A percentile compares a stretch with the other conserved stretches of the same genome.
Evolutionary conservation across 257 asterid species (phyloP).

Genomic region (Eucommia ulmoides): DNA sequence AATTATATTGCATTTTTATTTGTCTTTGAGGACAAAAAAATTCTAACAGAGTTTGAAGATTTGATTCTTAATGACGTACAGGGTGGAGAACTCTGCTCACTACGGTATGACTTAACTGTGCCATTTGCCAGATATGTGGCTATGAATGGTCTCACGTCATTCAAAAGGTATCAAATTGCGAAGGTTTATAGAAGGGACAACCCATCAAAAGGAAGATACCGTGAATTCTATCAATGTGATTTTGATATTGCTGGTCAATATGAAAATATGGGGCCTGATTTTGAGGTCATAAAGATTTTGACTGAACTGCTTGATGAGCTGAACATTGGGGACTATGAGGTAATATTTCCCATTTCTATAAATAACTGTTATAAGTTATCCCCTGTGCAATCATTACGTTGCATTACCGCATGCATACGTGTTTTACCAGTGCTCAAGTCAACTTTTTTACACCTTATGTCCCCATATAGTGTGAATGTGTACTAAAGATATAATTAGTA

Average conservation of each 20-base stretch:
- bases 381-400: too few species aligned
- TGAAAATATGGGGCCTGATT: constrained; percentile 92
- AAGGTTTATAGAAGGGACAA: constrained; percentile 95
- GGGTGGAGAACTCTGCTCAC: constrained; percentile 99
- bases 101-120: constrained; percentile 92
- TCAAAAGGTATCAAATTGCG: constrained; percentile 93
- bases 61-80: constrained; percentile 33
- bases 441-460: too few species aligned
- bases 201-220: constrained; percentile 92
- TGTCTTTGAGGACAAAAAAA: too few species aligned
- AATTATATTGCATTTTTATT: too few species aligned
- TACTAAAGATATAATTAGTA: too few species aligned
- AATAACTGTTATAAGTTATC: too few species aligned
- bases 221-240: constrained; percentile 96
- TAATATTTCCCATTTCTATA: too few species aligned
- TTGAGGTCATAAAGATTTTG: constrained; percentile 76
- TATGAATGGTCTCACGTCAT: constrained; percentile 76
- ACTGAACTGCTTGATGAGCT: constrained; percentile 86
- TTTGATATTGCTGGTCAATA: constrained; percentile 90
- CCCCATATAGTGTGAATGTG: too few species aligned
- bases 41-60: too few species aligned
- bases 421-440: too few species aligned
- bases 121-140: constrained; percentile 92
- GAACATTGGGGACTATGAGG: constrained; percentile 89
- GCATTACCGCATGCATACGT: too few species aligned